Base-by-base conservation (phyloP, 345 rosid genomes). In the Aethionema arabicum region DNA sequence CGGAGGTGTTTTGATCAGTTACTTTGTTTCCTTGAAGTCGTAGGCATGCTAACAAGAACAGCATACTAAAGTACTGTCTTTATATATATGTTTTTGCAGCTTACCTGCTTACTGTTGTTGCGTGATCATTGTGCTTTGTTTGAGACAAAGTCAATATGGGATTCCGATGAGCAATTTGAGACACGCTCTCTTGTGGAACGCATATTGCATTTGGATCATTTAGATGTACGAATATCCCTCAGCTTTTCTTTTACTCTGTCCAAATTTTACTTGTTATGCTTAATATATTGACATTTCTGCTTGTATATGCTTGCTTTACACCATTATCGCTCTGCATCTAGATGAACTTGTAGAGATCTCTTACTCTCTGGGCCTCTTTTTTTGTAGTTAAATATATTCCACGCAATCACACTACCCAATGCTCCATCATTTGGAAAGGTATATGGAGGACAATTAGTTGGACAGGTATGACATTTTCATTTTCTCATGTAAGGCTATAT, bases 371-470 rank as follows among this genome's bases (percentile, higher is more conserved):
- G 10, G n/a, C 50, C 29, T 72, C 50, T 63, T 39, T 63, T 39
- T 74, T 66, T 74, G 70, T 72, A 92, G 98, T 80, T 84, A 27
- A 87, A 90, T 72, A 68, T 93, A 54, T 93, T 90, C 77, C 87
- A 63, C 48, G 99, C 96, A 27, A 71, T 87, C 65, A 87, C 97
- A 33, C 70, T 80, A 70, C 88, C 95, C 7, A 82, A 84, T 63
- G 97, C 97, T 66, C 95, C 96, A 37, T 78, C 72, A 52, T 87
- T 83, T 66, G 97, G 96, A 42, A 90, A 85, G 74, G 95, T 90
- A 44, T 93, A 76, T 66, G 99, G 99, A 42, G 97, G 99, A 65
- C 96, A 93, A 70, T 80, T 93, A 21, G 73, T 84, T 61, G 97
- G 91, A 63, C 99, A 92, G 97, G 97, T 70, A 78, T 59, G 60